A percentile compares a stretch with the other conserved stretches of the same genome.
Evolutionary conservation across 208 protist species (phyloP).

Genomic region (Phytomonas sp.): DNA sequence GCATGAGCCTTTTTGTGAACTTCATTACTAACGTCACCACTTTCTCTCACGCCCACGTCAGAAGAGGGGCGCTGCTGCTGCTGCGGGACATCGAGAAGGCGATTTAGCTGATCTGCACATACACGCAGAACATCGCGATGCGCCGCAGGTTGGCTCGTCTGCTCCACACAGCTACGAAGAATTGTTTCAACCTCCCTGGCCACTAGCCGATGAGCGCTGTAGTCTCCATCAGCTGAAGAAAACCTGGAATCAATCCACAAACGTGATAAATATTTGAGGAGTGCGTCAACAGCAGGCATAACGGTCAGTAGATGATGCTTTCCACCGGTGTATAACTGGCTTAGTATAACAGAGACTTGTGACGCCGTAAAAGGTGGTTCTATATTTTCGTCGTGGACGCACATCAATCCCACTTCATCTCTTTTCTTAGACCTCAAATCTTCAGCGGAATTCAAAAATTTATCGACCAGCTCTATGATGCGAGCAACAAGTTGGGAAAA

Average conservation of each 20-base stretch:
- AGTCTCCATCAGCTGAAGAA: not conserved
- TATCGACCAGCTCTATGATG: not conserved
- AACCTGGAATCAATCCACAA: not conserved
- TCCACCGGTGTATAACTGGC: conserved; percentile 17
- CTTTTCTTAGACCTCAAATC: not conserved
- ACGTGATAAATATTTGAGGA: conserved; percentile 19
- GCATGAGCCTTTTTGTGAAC: not conserved
- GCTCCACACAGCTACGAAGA: conserved; percentile 28
- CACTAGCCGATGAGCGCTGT: not conserved
- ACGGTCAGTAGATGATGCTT: conserved; percentile 10
- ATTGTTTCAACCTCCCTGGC: conserved; percentile 15
- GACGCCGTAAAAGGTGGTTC: conserved; percentile 10
- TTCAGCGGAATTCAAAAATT: not conserved
- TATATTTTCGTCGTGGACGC: not conserved
- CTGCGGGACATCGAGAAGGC: not conserved
- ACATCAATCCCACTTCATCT: not conserved
- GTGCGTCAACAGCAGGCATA: conserved; percentile 25
- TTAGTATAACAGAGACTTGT: conserved; percentile 22
- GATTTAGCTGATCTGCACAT: conserved; percentile 9
- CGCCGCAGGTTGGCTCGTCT: not conserved
- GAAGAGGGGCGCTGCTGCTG: not conserved
- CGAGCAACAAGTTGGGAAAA: not conserved
- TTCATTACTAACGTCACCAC: not conserved
- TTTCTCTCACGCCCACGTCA: not conserved
- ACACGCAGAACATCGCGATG: conserved; percentile 4